Conservation (phyloP, 306 rosid species). For the Prunus mume region DNA sequence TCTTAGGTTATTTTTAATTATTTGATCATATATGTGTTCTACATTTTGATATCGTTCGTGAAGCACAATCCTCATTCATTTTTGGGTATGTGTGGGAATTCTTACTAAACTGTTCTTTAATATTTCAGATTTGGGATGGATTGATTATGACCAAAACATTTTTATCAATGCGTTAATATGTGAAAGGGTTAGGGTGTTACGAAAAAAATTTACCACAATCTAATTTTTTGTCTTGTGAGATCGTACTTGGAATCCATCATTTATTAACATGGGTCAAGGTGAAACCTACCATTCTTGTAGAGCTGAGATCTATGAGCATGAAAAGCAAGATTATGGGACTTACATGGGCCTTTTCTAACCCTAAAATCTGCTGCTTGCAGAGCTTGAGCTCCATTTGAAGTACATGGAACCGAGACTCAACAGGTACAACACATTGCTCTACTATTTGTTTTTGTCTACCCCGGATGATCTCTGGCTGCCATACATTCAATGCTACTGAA, state of each 20-base stretch:
- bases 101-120: too few species aligned
- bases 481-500: slow-evolving; percentile 72
- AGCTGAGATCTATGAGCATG: neutral
- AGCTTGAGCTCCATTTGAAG: slow-evolving; percentile 63
- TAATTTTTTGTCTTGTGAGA: neutral
- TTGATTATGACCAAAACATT: neutral
- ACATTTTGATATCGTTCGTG: too few species aligned
- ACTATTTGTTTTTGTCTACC: slow-evolving; percentile 53
- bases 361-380: slow-evolving; percentile 52
- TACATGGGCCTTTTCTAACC: slow-evolving; percentile 60
- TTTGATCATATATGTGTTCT: too few species aligned
- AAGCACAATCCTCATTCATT: too few species aligned
- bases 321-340: slow-evolving; percentile 26
- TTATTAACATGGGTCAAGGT: neutral
- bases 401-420: slow-evolving; percentile 46
- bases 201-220: neutral
- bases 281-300: neutral
- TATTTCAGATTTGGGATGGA: neutral
- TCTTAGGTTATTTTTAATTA: too few species aligned
- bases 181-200: neutral
- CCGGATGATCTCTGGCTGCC: slow-evolving; percentile 79
- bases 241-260: neutral
- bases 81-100: too few species aligned
- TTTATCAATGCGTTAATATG: neutral
- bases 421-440: slow-evolving; percentile 54